phyloP scores from a whole-genome alignment of 2,329 filamentous ascomycete species.

The Stemphylium lycopersici region DNA sequence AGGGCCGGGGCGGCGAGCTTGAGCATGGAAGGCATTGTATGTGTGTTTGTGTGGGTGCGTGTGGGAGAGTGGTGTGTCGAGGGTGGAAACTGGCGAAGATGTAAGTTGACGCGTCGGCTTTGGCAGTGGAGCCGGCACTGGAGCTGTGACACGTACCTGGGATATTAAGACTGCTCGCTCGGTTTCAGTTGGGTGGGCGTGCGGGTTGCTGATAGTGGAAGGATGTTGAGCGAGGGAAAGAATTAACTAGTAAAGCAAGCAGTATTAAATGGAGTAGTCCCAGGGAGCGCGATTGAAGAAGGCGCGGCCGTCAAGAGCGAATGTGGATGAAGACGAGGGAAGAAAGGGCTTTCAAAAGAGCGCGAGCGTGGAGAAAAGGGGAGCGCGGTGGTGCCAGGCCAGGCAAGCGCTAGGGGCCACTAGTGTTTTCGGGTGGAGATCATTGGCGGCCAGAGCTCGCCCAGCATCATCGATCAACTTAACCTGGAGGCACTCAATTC shows the following conservation, averaged over 20 bases:
- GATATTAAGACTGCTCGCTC: conserved; percentile 47
- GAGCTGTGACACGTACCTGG: conserved; percentile 34
- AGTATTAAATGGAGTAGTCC: conserved; percentile 39
- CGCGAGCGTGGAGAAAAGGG: conserved; percentile 24
- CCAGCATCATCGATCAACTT: conserved; percentile 13
- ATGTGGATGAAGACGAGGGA: conserved; percentile 29
- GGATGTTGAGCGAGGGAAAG: conserved; percentile 49
- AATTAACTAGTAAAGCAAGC: conserved; percentile 43
- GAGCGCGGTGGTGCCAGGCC: conserved; percentile 25
- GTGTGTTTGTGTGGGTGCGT: no score
- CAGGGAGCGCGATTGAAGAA: conserved; percentile 26
- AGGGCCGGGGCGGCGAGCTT: conserved; percentile 64
- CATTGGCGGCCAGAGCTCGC: conserved; percentile 23
- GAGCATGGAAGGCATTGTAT: conserved; percentile 58
- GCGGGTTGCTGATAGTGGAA: conserved; percentile 35
- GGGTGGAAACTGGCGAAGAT: conserved; percentile 31
- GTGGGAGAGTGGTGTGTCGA: conserved; percentile 7
- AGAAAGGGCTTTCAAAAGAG: conserved; percentile 14
- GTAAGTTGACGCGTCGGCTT: conserved; percentile 32
- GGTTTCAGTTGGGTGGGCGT: conserved; percentile 22
- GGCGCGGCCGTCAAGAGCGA: conserved; percentile 32
- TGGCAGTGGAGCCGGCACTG: conserved; percentile 18
- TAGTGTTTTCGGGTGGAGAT: conserved; percentile 22
- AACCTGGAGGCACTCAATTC: conserved; percentile 1
- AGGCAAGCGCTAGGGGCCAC: conserved; percentile 12